phyloP scores from a whole-genome alignment of 768 basidiomycete genomes.

The Glaciozyma antarctica region DNA sequence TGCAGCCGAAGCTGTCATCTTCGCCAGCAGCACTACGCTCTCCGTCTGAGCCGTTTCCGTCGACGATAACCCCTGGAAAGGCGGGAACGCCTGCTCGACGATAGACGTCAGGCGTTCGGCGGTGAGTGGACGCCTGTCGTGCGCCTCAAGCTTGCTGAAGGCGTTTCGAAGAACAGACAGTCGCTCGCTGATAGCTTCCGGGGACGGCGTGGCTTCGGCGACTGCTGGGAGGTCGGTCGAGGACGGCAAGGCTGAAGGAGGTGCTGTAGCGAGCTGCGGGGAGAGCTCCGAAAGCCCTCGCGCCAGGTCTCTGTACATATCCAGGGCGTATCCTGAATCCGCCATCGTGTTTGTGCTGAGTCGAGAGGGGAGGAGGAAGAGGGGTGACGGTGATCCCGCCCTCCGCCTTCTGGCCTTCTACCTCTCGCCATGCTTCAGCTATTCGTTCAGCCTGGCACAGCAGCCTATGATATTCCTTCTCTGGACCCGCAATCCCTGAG shows the following conservation, averaged over 20 bases:
- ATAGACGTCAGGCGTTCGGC: slow-evolving; percentile 5
- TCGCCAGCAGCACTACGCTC: slow-evolving; percentile 20
- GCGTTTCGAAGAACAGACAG: neutral
- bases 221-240: neutral
- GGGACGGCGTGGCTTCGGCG: neutral
- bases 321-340: no score
- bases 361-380: no score
- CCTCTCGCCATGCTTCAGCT: slow-evolving; percentile 6
- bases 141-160: neutral
- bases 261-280: neutral
- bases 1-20: slow-evolving; percentile 13
- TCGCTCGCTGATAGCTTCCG: neutral
- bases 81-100: slow-evolving; percentile 16
- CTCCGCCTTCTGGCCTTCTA: neutral
- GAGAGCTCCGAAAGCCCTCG: no score
- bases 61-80: slow-evolving; percentile 12
- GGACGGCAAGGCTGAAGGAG: neutral
- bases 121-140: slow-evolving; percentile 1
- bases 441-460: slow-evolving; percentile 11
- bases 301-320: no score
- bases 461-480: slow-evolving; percentile 16
- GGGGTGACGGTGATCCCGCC: neutral
- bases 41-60: slow-evolving; percentile 1
- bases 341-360: no score
- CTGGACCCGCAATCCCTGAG: slow-evolving; percentile 26